Base-by-base conservation (phyloP, 371 early-diverging fungal species). In the Chytridiales sp. region DNA sequence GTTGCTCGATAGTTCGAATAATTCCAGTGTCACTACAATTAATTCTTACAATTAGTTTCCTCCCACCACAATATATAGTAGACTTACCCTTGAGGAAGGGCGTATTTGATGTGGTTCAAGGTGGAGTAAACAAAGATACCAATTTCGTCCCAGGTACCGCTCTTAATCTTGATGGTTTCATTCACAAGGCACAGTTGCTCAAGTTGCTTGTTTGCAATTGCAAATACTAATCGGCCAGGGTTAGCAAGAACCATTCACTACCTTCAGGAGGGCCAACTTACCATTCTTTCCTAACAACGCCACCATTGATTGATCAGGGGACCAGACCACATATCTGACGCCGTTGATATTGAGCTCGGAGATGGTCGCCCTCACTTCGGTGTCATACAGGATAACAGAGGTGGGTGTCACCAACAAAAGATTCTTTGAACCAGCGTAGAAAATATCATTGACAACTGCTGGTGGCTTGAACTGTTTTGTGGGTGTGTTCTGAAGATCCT, bases 51-150 rank as follows among this genome's bases (percentile, higher is more conserved):
- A 39, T 31, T 22, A 15, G 27, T 24, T 36, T 29, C 9, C n/a
- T 13, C 30, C 21, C 38, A 36, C 24, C 21, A 51, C 27, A 40
- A 61, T 52, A 15, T 34, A 34, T 11, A 34, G 26, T 19, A n/a
- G 26, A 56, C 78, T 64, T 78, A 88, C 83, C 95, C 94, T 56
- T 94, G 87, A 1, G 91, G 87, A 32, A 98, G 85, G n/a, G 90
- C 89, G 76, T 95, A 99, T 78, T 98, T 99, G 71, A 99, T 85
- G 71, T 99, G 99, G 78, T 97, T 97, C 59, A 94, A 84, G 5
- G 99, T 99, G 46, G 97, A 88, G 78, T 99, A 99, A 43, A 99
- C 74, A 58, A 99, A 88, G 9, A 95, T 87, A 31, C 93, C 92
- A 27, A 83, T 79, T 17, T 91, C 93, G 70, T 95, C 94, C 92